phyloP scores from a whole-genome alignment of 129 eudicot genomes.

The Escallonia herrerae region DNA sequence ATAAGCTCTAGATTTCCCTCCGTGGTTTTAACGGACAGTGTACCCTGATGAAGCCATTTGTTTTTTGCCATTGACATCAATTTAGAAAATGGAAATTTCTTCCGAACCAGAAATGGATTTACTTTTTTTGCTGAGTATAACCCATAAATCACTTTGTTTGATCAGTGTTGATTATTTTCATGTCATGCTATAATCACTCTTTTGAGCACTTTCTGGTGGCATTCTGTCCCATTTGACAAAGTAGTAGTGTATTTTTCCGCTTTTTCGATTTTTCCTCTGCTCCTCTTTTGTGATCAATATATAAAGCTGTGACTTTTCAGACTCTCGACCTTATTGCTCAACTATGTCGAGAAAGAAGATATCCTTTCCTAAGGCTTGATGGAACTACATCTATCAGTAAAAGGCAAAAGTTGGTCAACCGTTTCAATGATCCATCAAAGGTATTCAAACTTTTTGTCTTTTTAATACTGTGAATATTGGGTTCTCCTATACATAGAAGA shows the following conservation, averaged over 20 bases:
- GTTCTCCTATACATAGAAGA: conserved; percentile 2
- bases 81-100: too few relatives aligned
- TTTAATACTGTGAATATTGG: conserved; percentile 1
- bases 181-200: too few relatives aligned
- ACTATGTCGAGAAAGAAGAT: conserved; percentile 95
- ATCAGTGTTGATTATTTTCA: too few relatives aligned
- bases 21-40: too few relatives aligned
- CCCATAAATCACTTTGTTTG: too few relatives aligned
- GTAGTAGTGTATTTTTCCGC: conserved; percentile 4
- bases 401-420: conserved; percentile 96
- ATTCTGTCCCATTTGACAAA: not conserved
- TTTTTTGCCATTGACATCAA: too few relatives aligned
- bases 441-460: conserved; percentile 20
- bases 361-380: conserved; percentile 90
- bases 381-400: conserved; percentile 94
- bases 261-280: not conserved
- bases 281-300: conserved; percentile 11
- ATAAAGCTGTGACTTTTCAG: conserved; percentile 30
- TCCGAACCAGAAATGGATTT: too few relatives aligned
- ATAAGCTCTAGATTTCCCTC: too few relatives aligned
- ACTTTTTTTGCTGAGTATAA: too few relatives aligned
- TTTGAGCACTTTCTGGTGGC: not conserved
- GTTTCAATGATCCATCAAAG: conserved; percentile 84
- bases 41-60: too few relatives aligned
- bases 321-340: conserved; percentile 98